A percentile compares a stretch with the other conserved stretches of the same genome.
phyloP scores from a whole-genome alignment of 345 rosid genomes.

The Laguncularia racemosa region DNA sequence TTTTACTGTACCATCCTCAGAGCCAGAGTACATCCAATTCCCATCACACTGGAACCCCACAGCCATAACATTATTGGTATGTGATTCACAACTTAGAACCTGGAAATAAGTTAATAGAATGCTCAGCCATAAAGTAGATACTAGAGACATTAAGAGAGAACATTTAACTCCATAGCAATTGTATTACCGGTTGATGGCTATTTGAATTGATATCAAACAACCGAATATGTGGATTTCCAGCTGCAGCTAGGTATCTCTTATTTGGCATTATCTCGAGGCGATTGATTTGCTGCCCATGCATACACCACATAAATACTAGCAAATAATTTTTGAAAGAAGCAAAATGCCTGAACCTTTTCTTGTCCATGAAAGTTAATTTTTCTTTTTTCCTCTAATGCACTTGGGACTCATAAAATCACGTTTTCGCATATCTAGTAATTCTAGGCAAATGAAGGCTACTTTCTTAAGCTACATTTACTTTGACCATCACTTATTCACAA shows the following conservation, averaged over 20 bases:
- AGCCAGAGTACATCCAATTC: conserved; percentile 99
- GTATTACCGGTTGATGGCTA: conserved; percentile 67
- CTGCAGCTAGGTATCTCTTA: conserved; percentile 75
- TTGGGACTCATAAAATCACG: too few species aligned
- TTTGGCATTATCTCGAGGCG: conserved; percentile 93
- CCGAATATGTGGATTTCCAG: conserved; percentile 90
- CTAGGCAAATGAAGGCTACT: too few species aligned
- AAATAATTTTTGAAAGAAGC: too few species aligned
- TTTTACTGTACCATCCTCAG: conserved; percentile 95
- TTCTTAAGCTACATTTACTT: too few species aligned
- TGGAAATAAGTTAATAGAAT: conserved; percentile 11
- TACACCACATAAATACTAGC: too few species aligned
- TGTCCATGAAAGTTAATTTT: too few species aligned
- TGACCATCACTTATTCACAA: too few species aligned
- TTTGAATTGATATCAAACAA: conserved; percentile 76
- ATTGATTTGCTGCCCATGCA: conserved; percentile 63
- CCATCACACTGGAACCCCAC: conserved; percentile 98
- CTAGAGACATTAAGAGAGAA: too few species aligned
- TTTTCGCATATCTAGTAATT: too few species aligned
- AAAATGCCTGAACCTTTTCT: too few species aligned
- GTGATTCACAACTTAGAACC: conserved; percentile 92
- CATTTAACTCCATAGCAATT: too few species aligned
- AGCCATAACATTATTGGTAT: conserved; percentile 92
- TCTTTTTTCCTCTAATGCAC: too few species aligned
- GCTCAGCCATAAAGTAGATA: neutral